Conservation (phyloP, 352 stramenopile genomes). For the Halophytophthora polymorphica region DNA sequence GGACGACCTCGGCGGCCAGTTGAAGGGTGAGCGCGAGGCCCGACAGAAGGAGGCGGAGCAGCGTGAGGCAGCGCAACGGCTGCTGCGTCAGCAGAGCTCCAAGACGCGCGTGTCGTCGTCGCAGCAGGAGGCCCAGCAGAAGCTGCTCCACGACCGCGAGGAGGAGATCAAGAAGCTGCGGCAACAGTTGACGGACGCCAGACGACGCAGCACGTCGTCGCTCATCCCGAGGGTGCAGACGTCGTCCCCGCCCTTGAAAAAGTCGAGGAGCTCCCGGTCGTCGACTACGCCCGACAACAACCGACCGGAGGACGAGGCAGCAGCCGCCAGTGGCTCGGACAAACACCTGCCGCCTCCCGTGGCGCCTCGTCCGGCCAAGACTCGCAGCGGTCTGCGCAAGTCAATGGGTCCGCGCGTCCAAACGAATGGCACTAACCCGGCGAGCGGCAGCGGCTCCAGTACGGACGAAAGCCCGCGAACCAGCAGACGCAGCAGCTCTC, state of each 20-base stretch:
- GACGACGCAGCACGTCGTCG: slow-evolving; percentile 63
- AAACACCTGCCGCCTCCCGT: background rate
- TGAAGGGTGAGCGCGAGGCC: slow-evolving; percentile 69
- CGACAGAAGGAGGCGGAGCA: slow-evolving; percentile 66
- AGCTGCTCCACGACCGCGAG: slow-evolving; percentile 70
- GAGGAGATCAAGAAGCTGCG: slow-evolving; percentile 80
- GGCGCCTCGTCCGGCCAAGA: slow-evolving; percentile 18
- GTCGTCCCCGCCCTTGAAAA: slow-evolving; percentile 42
- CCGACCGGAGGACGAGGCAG: slow-evolving; percentile 29
- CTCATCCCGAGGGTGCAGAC: slow-evolving; percentile 60
- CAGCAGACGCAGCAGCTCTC: slow-evolving; percentile 21
- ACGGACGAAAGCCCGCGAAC: slow-evolving; percentile 18
- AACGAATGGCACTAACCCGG: slow-evolving; percentile 4
- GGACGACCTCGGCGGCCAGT: slow-evolving; percentile 61
- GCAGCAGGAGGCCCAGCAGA: slow-evolving; percentile 66
- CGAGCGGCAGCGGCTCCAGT: slow-evolving; percentile 8
- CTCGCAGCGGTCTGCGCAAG: slow-evolving; percentile 7
- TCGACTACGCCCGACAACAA: slow-evolving; percentile 20
- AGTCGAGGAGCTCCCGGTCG: slow-evolving; percentile 31
- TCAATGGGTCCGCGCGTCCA: slow-evolving; percentile 20
- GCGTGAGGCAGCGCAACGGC: slow-evolving; percentile 59
- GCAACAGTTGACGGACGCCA: slow-evolving; percentile 64
- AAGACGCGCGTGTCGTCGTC: slow-evolving; percentile 65
- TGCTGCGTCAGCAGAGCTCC: slow-evolving; percentile 59
- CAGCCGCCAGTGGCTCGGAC: slow-evolving; percentile 7